phyloP scores from a whole-genome alignment of 345 rosid genomes.

The Ceriops zippeliana region DNA sequence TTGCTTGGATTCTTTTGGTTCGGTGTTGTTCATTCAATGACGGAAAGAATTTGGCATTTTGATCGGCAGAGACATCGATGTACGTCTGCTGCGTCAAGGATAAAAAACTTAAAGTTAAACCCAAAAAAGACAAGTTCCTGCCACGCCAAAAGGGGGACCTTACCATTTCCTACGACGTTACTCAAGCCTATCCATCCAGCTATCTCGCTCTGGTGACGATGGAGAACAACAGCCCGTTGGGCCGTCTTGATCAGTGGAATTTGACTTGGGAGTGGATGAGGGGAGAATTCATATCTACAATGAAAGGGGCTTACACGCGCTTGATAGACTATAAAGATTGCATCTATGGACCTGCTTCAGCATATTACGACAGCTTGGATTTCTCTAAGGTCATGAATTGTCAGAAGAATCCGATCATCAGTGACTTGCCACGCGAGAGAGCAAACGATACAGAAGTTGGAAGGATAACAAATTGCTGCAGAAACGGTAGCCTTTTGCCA shows the following conservation, averaged over 20 bases:
- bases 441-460: conserved; percentile 55
- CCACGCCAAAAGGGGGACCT: conserved; percentile 63
- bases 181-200: conserved; percentile 56
- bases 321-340: conserved; percentile 48
- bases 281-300: conserved; percentile 71
- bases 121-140: conserved; percentile 39
- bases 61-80: conserved; percentile 26
- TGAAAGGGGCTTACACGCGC: conserved; percentile 81
- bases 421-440: conserved; percentile 58
- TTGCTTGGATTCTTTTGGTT: background rate
- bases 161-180: conserved; percentile 57
- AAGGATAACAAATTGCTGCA: conserved; percentile 70
- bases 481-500: conserved; percentile 68
- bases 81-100: conserved; percentile 66
- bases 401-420: conserved; percentile 58
- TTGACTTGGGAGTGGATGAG: conserved; percentile 91
- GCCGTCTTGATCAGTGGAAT: conserved; percentile 89
- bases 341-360: conserved; percentile 58
- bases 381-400: conserved; percentile 69
- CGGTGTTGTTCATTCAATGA: background rate
- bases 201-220: conserved; percentile 86
- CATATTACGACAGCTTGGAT: conserved; percentile 56
- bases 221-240: conserved; percentile 64
- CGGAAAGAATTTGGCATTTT: no score
- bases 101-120: conserved; percentile 41